These are phyloP conservation scores for Chiua virens DNA, from an alignment of 768 basidiomycete species.

Conservation along the genomic window DNA sequence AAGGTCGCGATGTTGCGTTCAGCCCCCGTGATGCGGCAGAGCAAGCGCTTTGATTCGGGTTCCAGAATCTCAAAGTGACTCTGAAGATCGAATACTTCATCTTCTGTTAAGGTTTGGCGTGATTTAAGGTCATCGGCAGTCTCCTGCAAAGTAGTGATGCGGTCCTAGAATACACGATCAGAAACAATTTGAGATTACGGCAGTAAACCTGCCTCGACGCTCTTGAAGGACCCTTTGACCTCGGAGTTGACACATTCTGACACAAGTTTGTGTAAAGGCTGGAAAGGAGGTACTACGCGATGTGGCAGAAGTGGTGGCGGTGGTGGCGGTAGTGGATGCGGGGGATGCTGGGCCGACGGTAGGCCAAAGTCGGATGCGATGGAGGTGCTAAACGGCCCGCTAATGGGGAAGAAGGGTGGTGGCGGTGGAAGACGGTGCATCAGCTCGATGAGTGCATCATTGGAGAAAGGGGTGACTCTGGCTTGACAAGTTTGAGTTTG, in stretches of 20 bases:
- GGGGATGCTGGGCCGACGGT: conserved; percentile 9
- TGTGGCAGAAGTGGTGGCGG: conserved; percentile 4
- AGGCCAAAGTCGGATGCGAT: conserved; percentile 18
- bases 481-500: conserved; percentile 3
- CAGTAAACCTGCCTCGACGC: conserved; percentile 17
- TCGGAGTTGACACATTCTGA: conserved; percentile 23
- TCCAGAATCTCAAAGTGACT: conserved; percentile 40
- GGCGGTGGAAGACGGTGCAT: conserved; percentile 21
- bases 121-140: conserved; percentile 18
- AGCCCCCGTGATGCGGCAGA: conserved; percentile 26
- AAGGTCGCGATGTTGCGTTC: conserved; percentile 34
- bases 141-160: conserved; percentile 21
- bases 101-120: conserved; percentile 27
- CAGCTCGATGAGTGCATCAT: conserved; percentile 8
- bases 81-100: conserved; percentile 34
- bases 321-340: neutral
- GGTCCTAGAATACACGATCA: conserved; percentile 20
- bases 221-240: conserved; percentile 21
- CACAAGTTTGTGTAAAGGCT: conserved; percentile 14
- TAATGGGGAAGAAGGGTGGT: conserved; percentile 15
- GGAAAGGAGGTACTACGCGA: conserved; percentile 13
- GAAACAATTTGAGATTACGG: neutral
- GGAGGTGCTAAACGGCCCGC: conserved; percentile 22
- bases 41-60: conserved; percentile 31
- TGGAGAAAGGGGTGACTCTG: conserved; percentile 12